A percentile compares a stretch with the other conserved stretches of the same genome.
Conservation (phyloP, 2,329 filamentous ascomycete genomes). For the Penicillium sp. region DNA sequence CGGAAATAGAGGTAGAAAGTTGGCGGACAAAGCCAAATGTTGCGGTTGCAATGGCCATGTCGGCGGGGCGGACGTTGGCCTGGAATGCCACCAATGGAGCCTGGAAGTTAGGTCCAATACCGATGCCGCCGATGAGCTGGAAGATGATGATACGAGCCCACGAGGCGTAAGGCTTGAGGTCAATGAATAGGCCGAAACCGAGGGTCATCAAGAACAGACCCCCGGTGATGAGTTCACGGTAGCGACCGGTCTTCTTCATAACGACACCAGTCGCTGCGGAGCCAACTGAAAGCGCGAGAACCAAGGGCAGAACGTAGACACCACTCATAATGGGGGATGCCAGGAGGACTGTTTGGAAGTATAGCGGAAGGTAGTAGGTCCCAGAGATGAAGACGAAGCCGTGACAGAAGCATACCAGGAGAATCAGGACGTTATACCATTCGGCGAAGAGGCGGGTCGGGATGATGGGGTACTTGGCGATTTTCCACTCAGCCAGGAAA, state of each 20-base stretch:
- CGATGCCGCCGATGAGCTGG: slow-evolving; percentile 61
- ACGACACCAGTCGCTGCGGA: slow-evolving; percentile 65
- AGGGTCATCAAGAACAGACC: slow-evolving; percentile 62
- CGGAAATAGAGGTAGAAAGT: slow-evolving; percentile 57
- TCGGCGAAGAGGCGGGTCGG: slow-evolving; percentile 69
- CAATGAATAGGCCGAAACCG: slow-evolving; percentile 66
- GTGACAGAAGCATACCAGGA: slow-evolving; percentile 69
- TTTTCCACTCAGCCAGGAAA: slow-evolving; percentile 67
- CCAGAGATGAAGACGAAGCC: slow-evolving; percentile 74
- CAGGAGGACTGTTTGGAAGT: slow-evolving; percentile 75
- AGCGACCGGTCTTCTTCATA: slow-evolving; percentile 71
- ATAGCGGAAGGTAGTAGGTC: slow-evolving; percentile 79
- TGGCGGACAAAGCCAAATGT: slow-evolving; percentile 62
- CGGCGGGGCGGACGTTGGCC: slow-evolving; percentile 57
- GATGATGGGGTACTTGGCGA: slow-evolving; percentile 76
- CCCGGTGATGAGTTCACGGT: slow-evolving; percentile 59
- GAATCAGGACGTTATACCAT: slow-evolving; percentile 64
- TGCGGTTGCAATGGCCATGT: slow-evolving; percentile 63
- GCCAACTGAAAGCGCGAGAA: slow-evolving; percentile 64
- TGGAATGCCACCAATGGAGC: slow-evolving; percentile 64
- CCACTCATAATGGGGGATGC: slow-evolving; percentile 69
- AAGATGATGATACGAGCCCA: slow-evolving; percentile 53
- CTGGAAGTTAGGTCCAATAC: slow-evolving; percentile 64
- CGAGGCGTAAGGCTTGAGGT: slow-evolving; percentile 54
- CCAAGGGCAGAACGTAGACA: slow-evolving; percentile 71